Conservation (phyloP, 2,329 filamentous ascomycete genomes). For the Trichoderma brevicompactum region DNA sequence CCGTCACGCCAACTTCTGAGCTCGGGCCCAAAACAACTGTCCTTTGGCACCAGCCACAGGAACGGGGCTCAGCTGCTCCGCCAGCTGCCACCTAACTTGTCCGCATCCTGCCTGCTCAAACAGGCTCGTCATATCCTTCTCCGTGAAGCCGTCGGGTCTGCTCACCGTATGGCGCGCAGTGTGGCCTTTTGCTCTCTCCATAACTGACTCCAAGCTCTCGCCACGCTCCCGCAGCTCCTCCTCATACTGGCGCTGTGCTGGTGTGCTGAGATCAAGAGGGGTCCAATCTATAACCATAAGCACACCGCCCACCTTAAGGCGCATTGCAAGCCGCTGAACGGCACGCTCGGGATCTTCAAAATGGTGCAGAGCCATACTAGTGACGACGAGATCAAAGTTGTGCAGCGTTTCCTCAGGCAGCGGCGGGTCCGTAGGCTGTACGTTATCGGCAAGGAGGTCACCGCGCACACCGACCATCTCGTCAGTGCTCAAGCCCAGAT, state of each 20-base stretch:
- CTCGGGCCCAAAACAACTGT: background rate
- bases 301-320: slow-evolving; percentile 39
- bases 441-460: slow-evolving; percentile 37
- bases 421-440: too few relatives aligned
- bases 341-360: slow-evolving; percentile 38
- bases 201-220: background rate
- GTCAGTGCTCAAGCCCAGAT: background rate
- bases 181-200: background rate
- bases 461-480: background rate
- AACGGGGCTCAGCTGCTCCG: background rate
- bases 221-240: background rate
- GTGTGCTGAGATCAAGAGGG: background rate
- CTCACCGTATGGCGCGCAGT: background rate
- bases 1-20: too few relatives aligned
- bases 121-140: background rate
- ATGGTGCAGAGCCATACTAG: slow-evolving; percentile 46
- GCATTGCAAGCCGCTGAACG: slow-evolving; percentile 37
- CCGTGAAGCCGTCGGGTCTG: background rate
- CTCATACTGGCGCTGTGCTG: background rate
- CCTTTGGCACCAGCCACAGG: background rate
- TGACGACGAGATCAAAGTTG: slow-evolving; percentile 42
- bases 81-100: background rate
- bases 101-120: background rate
- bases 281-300: slow-evolving; percentile 43
- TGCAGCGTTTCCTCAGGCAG: slow-evolving; percentile 34